Evolutionary conservation across 176 grass and related monocot genomes (phyloP), one percentile per base, ranked within the genome.

Genomic region (Tillandsia fasciculata): DNA sequence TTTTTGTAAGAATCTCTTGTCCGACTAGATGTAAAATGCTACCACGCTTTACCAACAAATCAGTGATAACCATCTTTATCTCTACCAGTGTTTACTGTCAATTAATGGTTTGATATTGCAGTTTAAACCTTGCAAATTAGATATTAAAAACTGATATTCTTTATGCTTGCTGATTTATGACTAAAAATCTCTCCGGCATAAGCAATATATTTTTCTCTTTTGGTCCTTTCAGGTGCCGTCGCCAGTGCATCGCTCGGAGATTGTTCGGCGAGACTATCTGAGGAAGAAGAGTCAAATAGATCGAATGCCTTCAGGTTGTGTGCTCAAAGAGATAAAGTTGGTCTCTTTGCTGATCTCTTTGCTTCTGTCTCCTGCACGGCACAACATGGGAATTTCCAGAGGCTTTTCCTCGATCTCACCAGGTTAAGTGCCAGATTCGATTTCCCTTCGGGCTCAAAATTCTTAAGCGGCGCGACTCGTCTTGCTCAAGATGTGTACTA

Each of bases 331-430:
- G 73, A 92, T 48, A 97, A 79, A 13, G 76, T 81, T 73, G 76
- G 74, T 76, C 63, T 83, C 57, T 82, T 84, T 71, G 81, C 77
- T 9, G 93, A 97, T 52, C 64, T 92, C 65, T 97, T 92, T 89
- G 74, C 86, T 64, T 92, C 88, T 85, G 66, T 92, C 78, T 83
- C 79, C 67, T 85, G 80, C 50, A 92, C 86, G n/a, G 89, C 86
- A 50, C 86, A 92, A 63, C 76, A 85, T 64, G 93, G 93, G 73
- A 97, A 87, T 76, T 92, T 97, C 65, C 93, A 97, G 74, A 87
- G 84, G 71, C 77, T 81, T 84, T 89, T 97, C 58, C 81, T 97
- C 49, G 89, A 97, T 80, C 83, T 97, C 69, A 89, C 86, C 12
- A 79, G 80, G 79, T 75, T 91, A 56, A 92, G 68, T 59, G 72